These are phyloP conservation scores for Planoprotostelium fungivorum DNA, from an alignment of 78 protist species.

Conservation along the genomic window DNA sequence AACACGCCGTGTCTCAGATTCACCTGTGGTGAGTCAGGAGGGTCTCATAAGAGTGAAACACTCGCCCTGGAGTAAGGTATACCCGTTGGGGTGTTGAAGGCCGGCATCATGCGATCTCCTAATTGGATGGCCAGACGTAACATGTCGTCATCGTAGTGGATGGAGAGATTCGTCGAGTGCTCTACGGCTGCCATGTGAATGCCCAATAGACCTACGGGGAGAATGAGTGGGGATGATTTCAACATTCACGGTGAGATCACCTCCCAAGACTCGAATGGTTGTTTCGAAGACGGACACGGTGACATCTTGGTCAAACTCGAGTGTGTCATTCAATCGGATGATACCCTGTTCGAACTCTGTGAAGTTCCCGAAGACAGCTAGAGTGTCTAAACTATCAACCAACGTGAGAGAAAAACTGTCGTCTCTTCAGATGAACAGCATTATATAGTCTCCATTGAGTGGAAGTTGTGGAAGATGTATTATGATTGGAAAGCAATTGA, in stretches of 20 bases:
- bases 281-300: conserved; percentile 92
- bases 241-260: conserved; percentile 10
- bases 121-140: conserved; percentile 75
- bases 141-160: conserved; percentile 50
- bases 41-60: background rate
- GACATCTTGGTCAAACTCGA: conserved; percentile 61
- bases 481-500: no score
- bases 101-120: conserved; percentile 79
- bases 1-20: conserved; percentile 79
- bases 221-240: background rate
- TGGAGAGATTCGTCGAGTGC: background rate
- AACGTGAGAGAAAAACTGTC: conserved; percentile 20
- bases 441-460: no score
- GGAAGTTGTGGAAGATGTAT: no score
- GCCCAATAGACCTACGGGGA: background rate
- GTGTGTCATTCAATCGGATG: conserved; percentile 21
- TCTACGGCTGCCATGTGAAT: background rate
- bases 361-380: conserved; percentile 54
- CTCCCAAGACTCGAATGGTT: conserved; percentile 90
- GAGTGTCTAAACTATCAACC: conserved; percentile 51
- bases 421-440: no score
- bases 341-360: conserved; percentile 37
- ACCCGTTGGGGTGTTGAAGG: conserved; percentile 89
- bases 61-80: conserved; percentile 75
- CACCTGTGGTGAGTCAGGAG: conserved; percentile 43